phyloP scores from a whole-genome alignment of 345 rosid genomes.

The Boechera retrofracta region DNA sequence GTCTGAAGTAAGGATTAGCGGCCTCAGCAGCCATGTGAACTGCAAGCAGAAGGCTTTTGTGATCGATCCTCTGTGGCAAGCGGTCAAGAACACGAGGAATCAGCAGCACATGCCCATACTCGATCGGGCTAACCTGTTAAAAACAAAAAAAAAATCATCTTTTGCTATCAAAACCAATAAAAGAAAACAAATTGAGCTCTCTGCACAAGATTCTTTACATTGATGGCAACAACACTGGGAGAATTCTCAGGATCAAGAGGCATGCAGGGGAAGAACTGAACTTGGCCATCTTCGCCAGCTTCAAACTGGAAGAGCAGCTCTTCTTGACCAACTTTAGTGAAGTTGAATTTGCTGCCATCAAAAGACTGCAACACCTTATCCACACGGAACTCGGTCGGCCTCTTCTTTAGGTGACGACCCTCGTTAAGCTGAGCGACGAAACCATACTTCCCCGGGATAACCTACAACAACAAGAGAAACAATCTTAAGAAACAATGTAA shows the following conservation, averaged over 20 bases:
- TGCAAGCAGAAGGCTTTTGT: slow-evolving; percentile 85
- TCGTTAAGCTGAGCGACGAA: slow-evolving; percentile 98
- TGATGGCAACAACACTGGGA: slow-evolving; percentile 92
- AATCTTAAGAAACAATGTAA: slow-evolving; percentile 5
- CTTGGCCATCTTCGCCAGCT: slow-evolving; percentile 75
- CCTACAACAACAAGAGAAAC: slow-evolving; percentile 49
- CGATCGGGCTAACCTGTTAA: slow-evolving; percentile 95
- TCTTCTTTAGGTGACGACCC: slow-evolving; percentile 98
- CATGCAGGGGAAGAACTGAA: slow-evolving; percentile 76
- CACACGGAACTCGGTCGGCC: slow-evolving; percentile 97
- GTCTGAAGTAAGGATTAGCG: slow-evolving; percentile 83
- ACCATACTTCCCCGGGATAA: slow-evolving; percentile 89
- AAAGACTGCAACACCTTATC: slow-evolving; percentile 97
- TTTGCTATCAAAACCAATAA: slow-evolving; percentile 10
- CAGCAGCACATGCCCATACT: slow-evolving; percentile 95
- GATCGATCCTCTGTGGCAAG: slow-evolving; percentile 98
- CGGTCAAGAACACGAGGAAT: slow-evolving; percentile 93
- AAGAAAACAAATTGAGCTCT: neutral
- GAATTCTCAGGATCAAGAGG: slow-evolving; percentile 75
- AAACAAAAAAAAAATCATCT: slow-evolving; percentile 6
- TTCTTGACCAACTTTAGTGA: slow-evolving; percentile 97
- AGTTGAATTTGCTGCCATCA: slow-evolving; percentile 92
- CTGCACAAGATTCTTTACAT: slow-evolving; percentile 53
- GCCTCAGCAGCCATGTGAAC: slow-evolving; percentile 90
- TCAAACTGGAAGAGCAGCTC: slow-evolving; percentile 98